Conservation (phyloP, 805 yeast species). For the Limtongia smithiae region DNA sequence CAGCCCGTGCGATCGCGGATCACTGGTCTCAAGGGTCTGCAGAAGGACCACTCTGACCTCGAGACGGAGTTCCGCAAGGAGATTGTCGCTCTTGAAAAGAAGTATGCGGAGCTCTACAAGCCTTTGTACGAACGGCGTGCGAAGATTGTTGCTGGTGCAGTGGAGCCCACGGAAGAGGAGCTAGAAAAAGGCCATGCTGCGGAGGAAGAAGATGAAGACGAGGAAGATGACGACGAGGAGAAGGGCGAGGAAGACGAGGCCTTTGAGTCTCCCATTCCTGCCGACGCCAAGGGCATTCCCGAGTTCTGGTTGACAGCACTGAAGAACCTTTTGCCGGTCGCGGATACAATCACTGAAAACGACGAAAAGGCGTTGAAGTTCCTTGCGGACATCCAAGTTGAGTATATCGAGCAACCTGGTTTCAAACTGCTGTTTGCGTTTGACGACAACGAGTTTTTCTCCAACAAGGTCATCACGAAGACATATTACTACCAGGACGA, state of each 20-base stretch:
- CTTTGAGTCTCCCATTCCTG: constrained; percentile 39
- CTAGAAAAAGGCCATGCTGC: constrained; percentile 67
- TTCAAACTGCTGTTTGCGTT: constrained; percentile 84
- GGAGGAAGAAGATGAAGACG: constrained; percentile 43
- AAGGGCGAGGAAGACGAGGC: constrained; percentile 40
- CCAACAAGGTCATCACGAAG: constrained; percentile 69
- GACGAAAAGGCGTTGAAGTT: constrained; percentile 77
- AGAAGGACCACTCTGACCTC: constrained; percentile 70
- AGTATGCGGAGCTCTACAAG: constrained; percentile 64
- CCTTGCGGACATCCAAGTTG: constrained; percentile 68
- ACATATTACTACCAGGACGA: constrained; percentile 92
- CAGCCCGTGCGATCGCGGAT: constrained; percentile 69
- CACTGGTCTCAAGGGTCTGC: constrained; percentile 75
- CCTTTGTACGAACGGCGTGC: constrained; percentile 76
- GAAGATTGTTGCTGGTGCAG: constrained; percentile 64
- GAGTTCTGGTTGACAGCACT: constrained; percentile 95
- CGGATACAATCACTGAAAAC: constrained; percentile 82
- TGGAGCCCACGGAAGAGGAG: constrained; percentile 76
- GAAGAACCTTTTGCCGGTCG: constrained; percentile 75
- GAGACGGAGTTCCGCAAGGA: constrained; percentile 92
- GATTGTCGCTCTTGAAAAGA: constrained; percentile 78
- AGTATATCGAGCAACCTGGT: constrained; percentile 78
- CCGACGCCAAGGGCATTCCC: constrained; percentile 70
- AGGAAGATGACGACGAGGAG: constrained; percentile 35
- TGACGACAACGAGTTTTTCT: constrained; percentile 68